phyloP scores from a whole-genome alignment of 2,329 filamentous ascomycete genomes.

The Aspergillus pseudoterreus region DNA sequence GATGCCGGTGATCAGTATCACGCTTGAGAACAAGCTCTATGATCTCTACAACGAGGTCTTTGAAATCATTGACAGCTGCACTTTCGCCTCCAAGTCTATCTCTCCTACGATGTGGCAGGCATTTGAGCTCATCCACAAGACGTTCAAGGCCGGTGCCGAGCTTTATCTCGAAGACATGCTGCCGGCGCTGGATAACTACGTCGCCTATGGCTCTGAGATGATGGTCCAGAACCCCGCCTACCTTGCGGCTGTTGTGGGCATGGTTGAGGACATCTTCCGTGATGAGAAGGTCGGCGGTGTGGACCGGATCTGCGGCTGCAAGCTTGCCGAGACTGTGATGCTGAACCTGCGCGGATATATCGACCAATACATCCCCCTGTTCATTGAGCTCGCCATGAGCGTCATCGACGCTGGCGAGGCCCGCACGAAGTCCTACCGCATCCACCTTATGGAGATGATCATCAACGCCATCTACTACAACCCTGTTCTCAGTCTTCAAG shows the following conservation, averaged over 20 bases:
- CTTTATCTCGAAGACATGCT: conserved; percentile 99
- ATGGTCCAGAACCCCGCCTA: conserved; percentile 82
- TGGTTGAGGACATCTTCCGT: conserved; percentile 92
- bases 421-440: conserved; percentile 88
- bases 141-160: conserved; percentile 95
- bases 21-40: conserved; percentile 95
- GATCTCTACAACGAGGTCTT: conserved; percentile 98
- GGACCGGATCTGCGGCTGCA: conserved; percentile 95
- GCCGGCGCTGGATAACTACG: conserved; percentile 94
- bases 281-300: conserved; percentile 90
- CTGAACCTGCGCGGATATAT: conserved; percentile 85
- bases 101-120: conserved; percentile 98
- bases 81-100: conserved; percentile 93
- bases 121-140: conserved; percentile 93
- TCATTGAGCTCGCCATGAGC: conserved; percentile 84
- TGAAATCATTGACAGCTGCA: conserved; percentile 98
- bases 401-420: conserved; percentile 69
- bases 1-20: conserved; percentile 95
- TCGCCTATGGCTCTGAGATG: conserved; percentile 81
- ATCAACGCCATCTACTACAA: conserved; percentile 99
- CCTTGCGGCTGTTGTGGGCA: conserved; percentile 81
- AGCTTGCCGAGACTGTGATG: conserved; percentile 96
- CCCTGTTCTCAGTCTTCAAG: conserved; percentile 74
- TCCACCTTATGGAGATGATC: conserved; percentile 97
- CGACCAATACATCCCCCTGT: conserved; percentile 82